Evolutionary conservation across 2,329 filamentous ascomycete species (phyloP), one percentile per base, ranked within the genome.

Genomic region (Chalaropsis ovoidea): DNA sequence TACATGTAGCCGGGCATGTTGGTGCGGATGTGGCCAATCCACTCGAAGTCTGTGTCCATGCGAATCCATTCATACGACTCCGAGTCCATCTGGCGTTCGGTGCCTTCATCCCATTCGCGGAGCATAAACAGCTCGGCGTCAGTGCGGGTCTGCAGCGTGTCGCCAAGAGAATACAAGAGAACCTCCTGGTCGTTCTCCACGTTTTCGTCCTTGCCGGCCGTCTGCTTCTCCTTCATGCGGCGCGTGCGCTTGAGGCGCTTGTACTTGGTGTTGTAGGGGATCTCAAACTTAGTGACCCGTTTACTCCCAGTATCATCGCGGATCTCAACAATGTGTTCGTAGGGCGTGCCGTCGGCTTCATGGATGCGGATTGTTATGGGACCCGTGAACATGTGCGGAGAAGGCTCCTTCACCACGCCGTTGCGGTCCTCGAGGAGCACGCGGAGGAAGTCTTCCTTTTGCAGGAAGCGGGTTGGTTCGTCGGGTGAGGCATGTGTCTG

Each of bases 1-100:
- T 94, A 96, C 95, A 99, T 99, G 79, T 97, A 97, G 3, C 90
- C 85, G 58, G 90, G 90, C 81, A 96, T 90, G 69, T 86, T 87
- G 11, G 82, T 80, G 68, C 87, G 86, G 75, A 95, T 89, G 70
- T 87, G 87, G 75, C 89, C 94, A 67, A 96, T 86, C 94, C 94
- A 99, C 74, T 99, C 94, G 70, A 97, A 97, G 75, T 99, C 95
- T 17, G 93, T 92, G 74, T 99, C 94, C 77, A 97, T 89, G 22
- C 94, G 87, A 70, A 99, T 95, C 94, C 95, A 99, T 74, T 99
- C 94, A 72, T 96, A 99, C 0, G 90, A 95, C 73, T 99, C 94
- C 69, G 91, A 86, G 66, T 94, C 90, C 92, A 99, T 97, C 71
- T 86, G 86, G 43, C 87, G 82, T 75, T 97, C 92, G 17, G 93